phyloP scores from a whole-genome alignment of 306 rosid species.

The Sophora flavescens region DNA sequence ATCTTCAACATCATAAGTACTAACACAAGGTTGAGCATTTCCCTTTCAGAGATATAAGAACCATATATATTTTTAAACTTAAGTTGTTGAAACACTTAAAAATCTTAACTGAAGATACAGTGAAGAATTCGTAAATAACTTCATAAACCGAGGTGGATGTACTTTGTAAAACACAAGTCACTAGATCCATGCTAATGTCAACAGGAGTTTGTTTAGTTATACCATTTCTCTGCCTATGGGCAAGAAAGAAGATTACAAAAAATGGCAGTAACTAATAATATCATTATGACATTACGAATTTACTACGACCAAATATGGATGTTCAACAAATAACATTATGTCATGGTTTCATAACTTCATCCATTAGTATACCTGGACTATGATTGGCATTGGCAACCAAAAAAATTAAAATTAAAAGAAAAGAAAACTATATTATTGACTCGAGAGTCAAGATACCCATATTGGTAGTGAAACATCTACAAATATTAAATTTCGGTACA shows the following conservation, averaged over 20 bases:
- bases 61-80: slow-evolving; percentile 11
- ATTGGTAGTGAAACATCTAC: slow-evolving; percentile 14
- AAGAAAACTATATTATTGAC: not conserved
- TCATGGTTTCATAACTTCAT: slow-evolving; percentile 30
- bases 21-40: slow-evolving; percentile 38
- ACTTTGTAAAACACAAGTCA: slow-evolving; percentile 31
- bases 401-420: not conserved
- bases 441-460: slow-evolving; percentile 18
- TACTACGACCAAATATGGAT: slow-evolving; percentile 9
- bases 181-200: slow-evolving; percentile 26
- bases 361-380: slow-evolving; percentile 2
- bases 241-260: slow-evolving; percentile 1
- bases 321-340: not conserved
- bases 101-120: slow-evolving; percentile 17
- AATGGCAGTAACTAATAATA: slow-evolving; percentile 13
- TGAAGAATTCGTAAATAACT: slow-evolving; percentile 36
- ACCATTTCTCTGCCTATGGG: not conserved
- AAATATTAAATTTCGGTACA: slow-evolving; percentile 12
- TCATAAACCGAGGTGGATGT: slow-evolving; percentile 20
- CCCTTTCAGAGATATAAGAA: slow-evolving; percentile 25
- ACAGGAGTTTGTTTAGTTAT: not conserved
- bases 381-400: slow-evolving; percentile 10
- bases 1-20: slow-evolving; percentile 42
- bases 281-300: not conserved
- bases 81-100: slow-evolving; percentile 5